These are phyloP conservation scores for Rhodotorula toruloides DNA, from an alignment of 768 basidiomycete genomes.

Conservation along the genomic window DNA sequence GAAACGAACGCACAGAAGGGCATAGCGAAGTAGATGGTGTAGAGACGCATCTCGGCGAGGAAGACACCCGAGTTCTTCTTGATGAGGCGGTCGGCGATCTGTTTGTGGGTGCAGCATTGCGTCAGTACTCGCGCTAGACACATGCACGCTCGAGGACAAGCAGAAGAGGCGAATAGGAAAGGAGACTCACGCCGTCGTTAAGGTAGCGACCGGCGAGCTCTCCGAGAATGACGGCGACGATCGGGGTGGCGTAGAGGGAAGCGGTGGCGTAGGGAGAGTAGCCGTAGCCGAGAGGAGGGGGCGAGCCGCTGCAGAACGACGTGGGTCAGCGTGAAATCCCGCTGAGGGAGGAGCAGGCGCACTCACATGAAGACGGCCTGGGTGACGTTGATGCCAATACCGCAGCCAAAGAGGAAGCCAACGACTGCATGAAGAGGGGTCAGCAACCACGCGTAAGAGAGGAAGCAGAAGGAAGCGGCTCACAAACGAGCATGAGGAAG, in stretches of 20 bases:
- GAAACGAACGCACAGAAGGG: no score
- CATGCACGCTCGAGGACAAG: no score
- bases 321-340: neutral
- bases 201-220: slow-evolving; percentile 55
- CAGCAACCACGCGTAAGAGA: neutral
- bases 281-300: slow-evolving; percentile 55
- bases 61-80: slow-evolving; percentile 57
- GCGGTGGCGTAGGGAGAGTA: slow-evolving; percentile 55
- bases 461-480: no score
- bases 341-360: neutral
- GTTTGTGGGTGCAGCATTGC: no score
- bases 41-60: slow-evolving; percentile 53
- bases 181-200: slow-evolving; percentile 51
- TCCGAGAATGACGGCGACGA: slow-evolving; percentile 56
- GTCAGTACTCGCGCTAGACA: no score
- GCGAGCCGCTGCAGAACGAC: slow-evolving; percentile 54
- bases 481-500: slow-evolving; percentile 50
- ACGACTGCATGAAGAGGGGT: slow-evolving; percentile 37
- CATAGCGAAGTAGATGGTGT: slow-evolving; percentile 53
- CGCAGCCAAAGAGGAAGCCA: slow-evolving; percentile 61
- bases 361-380: slow-evolving; percentile 51
- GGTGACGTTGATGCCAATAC: slow-evolving; percentile 54
- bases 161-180: neutral
- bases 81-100: slow-evolving; percentile 52
- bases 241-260: slow-evolving; percentile 36